Evolutionary conservation across 495 filamentous ascomycete species (phyloP), one percentile per base, ranked within the genome.

Genomic region (Trichoderma gamsii): DNA sequence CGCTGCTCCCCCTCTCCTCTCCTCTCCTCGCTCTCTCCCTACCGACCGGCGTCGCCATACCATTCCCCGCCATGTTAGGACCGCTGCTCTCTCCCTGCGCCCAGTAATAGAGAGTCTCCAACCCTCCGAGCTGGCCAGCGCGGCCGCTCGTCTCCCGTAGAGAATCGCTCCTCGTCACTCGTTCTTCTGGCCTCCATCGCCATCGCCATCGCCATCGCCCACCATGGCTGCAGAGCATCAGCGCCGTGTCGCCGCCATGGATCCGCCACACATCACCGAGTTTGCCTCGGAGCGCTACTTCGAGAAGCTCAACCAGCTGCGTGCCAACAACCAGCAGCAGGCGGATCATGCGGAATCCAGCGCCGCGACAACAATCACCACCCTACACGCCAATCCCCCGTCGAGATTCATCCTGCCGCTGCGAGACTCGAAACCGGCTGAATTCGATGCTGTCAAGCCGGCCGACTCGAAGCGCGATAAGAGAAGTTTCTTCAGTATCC

Each of bases 241-340:
- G 25, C n/a, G n/a, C 46, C 66, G 69, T 68, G 68, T 66, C 66
- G 67, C 59, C 66, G 75, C 51, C 72, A 83, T 85, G 83, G 84
- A 86, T 68, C 83, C 79, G 72, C 73, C 80, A 67, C 84, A 86
- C 66, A 76, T 83, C 56, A 84, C 82, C 61, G 84, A 86, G 70
- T 86, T 86, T 78, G 84, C 83, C 65, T 86, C 84, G 63, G 77
- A 79, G 73, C 82, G 81, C 70, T 86, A 82, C 69, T 78, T 84
- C 65, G 77, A 80, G 21, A 86, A 86, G 72, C 73, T 85, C 65
- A 74, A 73, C 41, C 76, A 80, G 68, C 72, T 76, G 18, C 77
- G 71, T 27, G 66, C 76, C 66, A 75, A 73, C 35, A 72, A 67
- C 44, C 69, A 73, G 21, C 77, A 73, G 21, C 77, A 78, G 51